Evolutionary conservation across 306 rosid species (phyloP).

Genomic region (Chamaecrista fasciculata): DNA sequence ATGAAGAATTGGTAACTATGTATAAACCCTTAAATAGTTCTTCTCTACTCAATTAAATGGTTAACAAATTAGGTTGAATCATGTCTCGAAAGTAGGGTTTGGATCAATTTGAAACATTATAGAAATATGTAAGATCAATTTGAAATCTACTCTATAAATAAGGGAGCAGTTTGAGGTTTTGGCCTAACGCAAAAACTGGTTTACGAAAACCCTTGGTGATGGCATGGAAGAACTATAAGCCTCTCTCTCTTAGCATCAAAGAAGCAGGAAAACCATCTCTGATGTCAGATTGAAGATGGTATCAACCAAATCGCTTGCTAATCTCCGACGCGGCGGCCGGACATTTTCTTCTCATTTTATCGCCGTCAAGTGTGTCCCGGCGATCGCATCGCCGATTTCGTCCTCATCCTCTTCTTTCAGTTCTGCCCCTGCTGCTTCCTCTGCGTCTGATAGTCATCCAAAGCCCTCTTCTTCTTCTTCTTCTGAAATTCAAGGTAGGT

Average conservation of each 20-base stretch:
- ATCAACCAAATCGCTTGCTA: conserved; percentile 38
- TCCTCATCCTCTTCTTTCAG: conserved; percentile 35
- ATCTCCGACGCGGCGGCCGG: conserved; percentile 36
- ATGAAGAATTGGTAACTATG: too few relatives aligned
- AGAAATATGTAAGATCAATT: too few relatives aligned
- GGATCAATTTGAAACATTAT: too few relatives aligned
- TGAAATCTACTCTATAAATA: too few relatives aligned
- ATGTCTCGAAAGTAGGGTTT: too few relatives aligned
- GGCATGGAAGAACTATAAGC: background rate
- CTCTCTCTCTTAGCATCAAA: background rate
- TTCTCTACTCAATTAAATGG: too few relatives aligned
- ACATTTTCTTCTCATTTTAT: conserved; percentile 12
- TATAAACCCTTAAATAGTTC: too few relatives aligned
- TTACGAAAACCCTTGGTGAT: conserved; percentile 56
- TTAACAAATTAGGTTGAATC: too few relatives aligned
- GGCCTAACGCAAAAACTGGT: too few relatives aligned
- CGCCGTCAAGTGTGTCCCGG: conserved; percentile 18
- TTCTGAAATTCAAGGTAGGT: conserved; percentile 51
- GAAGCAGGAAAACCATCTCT: background rate
- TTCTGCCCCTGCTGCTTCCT: conserved; percentile 44
- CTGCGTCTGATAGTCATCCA: conserved; percentile 39
- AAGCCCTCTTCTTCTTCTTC: conserved; percentile 37
- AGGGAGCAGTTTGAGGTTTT: too few relatives aligned
- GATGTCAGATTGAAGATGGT: conserved; percentile 38
- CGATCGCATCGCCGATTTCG: background rate